Conservation (phyloP, 495 filamentous ascomycete species). For the Baudoinia panamericana region DNA sequence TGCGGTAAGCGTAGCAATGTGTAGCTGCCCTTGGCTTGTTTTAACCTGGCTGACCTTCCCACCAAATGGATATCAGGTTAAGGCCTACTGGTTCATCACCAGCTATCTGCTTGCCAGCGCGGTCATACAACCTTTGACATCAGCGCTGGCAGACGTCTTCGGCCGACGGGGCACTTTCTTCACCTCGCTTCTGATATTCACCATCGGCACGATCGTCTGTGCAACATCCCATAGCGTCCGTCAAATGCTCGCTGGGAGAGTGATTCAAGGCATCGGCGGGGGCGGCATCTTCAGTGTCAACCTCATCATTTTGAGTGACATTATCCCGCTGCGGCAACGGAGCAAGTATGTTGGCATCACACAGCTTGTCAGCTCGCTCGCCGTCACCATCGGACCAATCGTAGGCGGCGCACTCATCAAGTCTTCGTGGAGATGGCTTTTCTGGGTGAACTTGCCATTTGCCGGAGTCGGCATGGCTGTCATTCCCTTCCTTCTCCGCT, state of each 20-base stretch:
- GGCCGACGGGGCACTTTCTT: constrained; percentile 33
- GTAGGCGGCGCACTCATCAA: constrained; percentile 23
- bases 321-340: constrained; percentile 30
- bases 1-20: too few relatives aligned
- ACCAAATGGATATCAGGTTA: too few relatives aligned
- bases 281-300: constrained; percentile 19
- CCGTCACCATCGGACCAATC: constrained; percentile 22
- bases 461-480: constrained; percentile 24
- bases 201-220: constrained; percentile 19
- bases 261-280: constrained; percentile 25
- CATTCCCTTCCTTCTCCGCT: constrained; percentile 10
- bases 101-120: constrained; percentile 49
- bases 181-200: constrained; percentile 29
- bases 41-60: too few relatives aligned
- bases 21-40: too few relatives aligned
- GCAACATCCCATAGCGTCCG: constrained; percentile 8
- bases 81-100: constrained; percentile 44
- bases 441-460: constrained; percentile 34
- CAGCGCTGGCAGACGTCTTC: constrained; percentile 38
- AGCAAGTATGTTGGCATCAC: constrained; percentile 27
- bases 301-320: constrained; percentile 22
- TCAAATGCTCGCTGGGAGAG: constrained; percentile 18
- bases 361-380: constrained; percentile 28
- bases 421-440: constrained; percentile 25
- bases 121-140: constrained; percentile 42